Conservation (phyloP, 129 eudicot species). For the Ambrosia trifida region DNA sequence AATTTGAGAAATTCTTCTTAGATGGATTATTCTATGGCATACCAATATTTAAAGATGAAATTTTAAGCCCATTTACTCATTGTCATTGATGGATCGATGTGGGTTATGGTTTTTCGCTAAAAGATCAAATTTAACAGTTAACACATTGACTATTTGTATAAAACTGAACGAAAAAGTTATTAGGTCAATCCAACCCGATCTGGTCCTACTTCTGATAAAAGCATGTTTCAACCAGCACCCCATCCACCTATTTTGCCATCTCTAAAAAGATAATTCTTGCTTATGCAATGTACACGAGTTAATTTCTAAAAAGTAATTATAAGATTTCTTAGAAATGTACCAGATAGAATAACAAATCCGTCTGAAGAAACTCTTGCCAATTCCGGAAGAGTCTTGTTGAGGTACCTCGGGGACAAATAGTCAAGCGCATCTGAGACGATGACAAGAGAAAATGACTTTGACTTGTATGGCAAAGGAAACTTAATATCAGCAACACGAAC, state of each 20-base stretch:
- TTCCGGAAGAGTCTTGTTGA: conserved; percentile 89
- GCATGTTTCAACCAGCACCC: background rate
- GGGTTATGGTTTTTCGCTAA: background rate
- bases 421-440: conserved; percentile 92
- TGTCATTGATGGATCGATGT: background rate
- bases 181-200: background rate
- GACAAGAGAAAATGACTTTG: conserved; percentile 85
- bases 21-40: background rate
- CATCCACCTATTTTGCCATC: background rate
- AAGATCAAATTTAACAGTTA: background rate
- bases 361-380: conserved; percentile 84
- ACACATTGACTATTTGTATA: background rate
- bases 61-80: conserved; percentile 16
- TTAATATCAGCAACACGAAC: conserved; percentile 92
- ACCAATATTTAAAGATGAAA: background rate
- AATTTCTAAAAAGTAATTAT: background rate
- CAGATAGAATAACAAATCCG: conserved; percentile 84
- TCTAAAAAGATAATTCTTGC: background rate
- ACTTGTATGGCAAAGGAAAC: conserved; percentile 81
- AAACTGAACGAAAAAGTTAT: background rate
- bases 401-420: conserved; percentile 88
- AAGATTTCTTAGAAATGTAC: conserved; percentile 37
- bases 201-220: background rate
- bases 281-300: background rate
- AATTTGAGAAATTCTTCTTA: conserved; percentile 6